Evolutionary conservation across 768 basidiomycete genomes (phyloP).

Genomic region (Cystofilobasidium capitatum): DNA sequence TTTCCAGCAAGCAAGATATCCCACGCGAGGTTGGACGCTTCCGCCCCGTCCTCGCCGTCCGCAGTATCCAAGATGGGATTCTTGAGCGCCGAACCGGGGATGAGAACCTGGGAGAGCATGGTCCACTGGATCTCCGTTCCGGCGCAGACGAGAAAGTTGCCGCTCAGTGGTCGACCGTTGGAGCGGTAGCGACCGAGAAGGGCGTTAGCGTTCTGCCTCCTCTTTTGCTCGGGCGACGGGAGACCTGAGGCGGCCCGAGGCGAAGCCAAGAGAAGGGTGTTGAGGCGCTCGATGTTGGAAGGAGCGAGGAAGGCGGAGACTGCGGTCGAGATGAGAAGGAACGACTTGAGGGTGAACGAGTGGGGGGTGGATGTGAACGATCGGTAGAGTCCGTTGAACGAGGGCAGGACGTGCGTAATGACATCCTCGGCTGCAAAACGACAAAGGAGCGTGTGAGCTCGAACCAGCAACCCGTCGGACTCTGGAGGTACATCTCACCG

Average conservation of each 20-base stretch:
- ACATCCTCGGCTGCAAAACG: constrained; percentile 52
- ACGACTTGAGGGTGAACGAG: constrained; percentile 60
- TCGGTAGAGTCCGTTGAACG: constrained; percentile 76
- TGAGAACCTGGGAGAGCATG: constrained; percentile 56
- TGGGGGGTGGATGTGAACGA: constrained; percentile 71
- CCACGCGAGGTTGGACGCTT: constrained; percentile 78
- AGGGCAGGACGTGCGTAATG: constrained; percentile 65
- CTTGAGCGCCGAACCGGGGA: constrained; percentile 44
- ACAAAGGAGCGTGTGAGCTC: constrained; percentile 4
- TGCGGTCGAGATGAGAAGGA: constrained; percentile 50
- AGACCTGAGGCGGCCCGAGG: constrained; percentile 42
- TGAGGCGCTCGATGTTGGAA: constrained; percentile 61
- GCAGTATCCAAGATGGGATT: constrained; percentile 23
- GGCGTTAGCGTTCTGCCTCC: neutral
- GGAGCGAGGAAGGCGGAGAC: constrained; percentile 56
- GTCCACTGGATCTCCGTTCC: constrained; percentile 79
- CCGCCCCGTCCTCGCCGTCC: constrained; percentile 53
- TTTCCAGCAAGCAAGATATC: constrained; percentile 44
- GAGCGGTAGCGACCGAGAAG: constrained; percentile 57
- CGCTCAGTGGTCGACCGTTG: constrained; percentile 66
- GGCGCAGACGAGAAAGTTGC: constrained; percentile 83
- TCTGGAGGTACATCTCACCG: constrained; percentile 40
- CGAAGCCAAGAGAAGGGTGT: constrained; percentile 58
- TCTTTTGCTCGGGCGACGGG: neutral
- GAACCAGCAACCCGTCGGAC: neutral